Base-by-base conservation (phyloP, 768 basidiomycete species). In the Melanogaster broomeanus region DNA sequence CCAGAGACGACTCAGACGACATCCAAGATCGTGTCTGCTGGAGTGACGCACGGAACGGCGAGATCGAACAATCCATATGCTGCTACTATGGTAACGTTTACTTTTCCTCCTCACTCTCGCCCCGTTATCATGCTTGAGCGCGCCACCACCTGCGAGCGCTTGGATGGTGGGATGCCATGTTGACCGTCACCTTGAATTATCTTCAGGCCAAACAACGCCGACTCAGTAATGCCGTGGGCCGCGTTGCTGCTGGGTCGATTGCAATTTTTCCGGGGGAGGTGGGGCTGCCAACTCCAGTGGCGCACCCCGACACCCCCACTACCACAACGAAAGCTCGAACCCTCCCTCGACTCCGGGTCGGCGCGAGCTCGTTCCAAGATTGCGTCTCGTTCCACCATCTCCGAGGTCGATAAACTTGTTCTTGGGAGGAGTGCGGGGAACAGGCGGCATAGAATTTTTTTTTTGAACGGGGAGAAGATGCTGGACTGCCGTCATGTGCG, bases 231-330 rank as follows among this genome's bases (percentile, higher is more conserved):
- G 72, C 77, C 9, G 67, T 78, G 31, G 82, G 82, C 6, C 77
- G 82, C 22, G 76, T 86, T 27, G 83, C 84, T 2, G 81, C 84
- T 6, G 79, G 81, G 3, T 75, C 81, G 18, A 63, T 75, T 10
- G 73, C 78, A 30, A n/a, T n/a, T 78, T 83, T 56, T 67, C 62
- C 6, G 51, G 56, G 13, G 51, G 45, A 13, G 46, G 39, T n/a
- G n/a, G n/a, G n/a, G n/a, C n/a, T n/a, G n/a, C n/a, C n/a, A n/a
- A n/a, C n/a, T n/a, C n/a, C 13, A 15, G 24, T 16, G 35, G 42
- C 2, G 30, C 47, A 4, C 11, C n/a, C 11, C 43, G 16, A 48
- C 47, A 25, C 59, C 69, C 13, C 57, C 49, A 30, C 57, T 57
- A 55, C 53, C 61, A 40, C 45, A 44, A 15, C 61, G 41, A 42